Evolutionary conservation across 495 filamentous ascomycete genomes (phyloP), one percentile per base, ranked within the genome.

Genomic region (Aspergillus hancockii): DNA sequence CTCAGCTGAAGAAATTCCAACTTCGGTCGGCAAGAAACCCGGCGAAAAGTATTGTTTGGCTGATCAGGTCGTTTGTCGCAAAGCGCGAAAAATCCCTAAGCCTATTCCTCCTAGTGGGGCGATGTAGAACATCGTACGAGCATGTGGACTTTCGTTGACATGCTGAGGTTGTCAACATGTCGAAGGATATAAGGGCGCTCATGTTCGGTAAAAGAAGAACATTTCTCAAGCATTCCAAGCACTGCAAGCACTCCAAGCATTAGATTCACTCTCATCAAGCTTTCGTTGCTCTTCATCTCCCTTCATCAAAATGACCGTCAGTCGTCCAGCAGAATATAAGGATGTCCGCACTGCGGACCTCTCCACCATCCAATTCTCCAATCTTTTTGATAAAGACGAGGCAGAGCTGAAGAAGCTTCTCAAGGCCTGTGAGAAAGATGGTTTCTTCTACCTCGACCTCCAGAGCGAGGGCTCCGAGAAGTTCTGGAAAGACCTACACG

Each of bases 401-500:
- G 34, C 4, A 1, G 34, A 36, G 34, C 8, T 36, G 34, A 36
- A 36, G 34, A 36, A 36, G 34, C 34, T 85, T 9, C 61, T 81
- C 59, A 63, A 71, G 18, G 72, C 70, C 47, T 83, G 80, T 66
- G 71, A 77, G 59, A 68, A 77, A 14, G 67, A 76, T 16, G 83
- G 82, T 13, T 81, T 81, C 75, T 84, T 85, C 69, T 80, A 84
- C 64, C 79, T 84, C 52, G 76, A 84, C 67, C 75, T 84, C 30
- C 58, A 69, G 52, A 67, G 67, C 59, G 77, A 80, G 69, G 72
- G 38, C 75, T 80, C 66, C 69, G 76, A 61, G 72, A 79, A 59
- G 75, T 75, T 23, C 72, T 80, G 45, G 73, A 78, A 60, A 73
- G 34, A 36, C 8, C 34, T 36, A 36, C 34, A 36, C 34, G 34